A percentile compares a stretch with the other conserved stretches of the same genome.
Evolutionary conservation across 1,284 basidiomycete genomes (phyloP).

Genomic region (Filobasidium uniguttulatum): DNA sequence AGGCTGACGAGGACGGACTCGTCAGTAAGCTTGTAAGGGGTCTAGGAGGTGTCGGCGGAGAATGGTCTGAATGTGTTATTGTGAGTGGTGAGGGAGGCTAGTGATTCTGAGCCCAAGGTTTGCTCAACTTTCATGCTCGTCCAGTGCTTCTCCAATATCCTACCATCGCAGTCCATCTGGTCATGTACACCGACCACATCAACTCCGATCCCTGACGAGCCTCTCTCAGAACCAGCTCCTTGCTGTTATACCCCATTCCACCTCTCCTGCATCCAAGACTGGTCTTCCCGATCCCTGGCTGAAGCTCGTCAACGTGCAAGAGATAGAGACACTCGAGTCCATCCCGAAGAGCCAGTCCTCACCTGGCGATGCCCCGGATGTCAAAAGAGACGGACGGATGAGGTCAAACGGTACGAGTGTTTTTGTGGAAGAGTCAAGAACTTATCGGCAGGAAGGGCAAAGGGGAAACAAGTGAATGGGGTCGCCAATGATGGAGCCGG

Average conservation of each 20-base stretch:
- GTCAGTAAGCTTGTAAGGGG: slow-evolving; percentile 30
- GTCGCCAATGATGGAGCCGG: not conserved
- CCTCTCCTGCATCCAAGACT: slow-evolving; percentile 50
- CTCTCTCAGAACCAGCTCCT: slow-evolving; percentile 47
- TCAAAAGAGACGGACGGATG: slow-evolving; percentile 53
- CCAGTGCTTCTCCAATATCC: slow-evolving; percentile 35
- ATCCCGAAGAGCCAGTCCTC: slow-evolving; percentile 7
- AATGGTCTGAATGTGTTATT: slow-evolving; percentile 35
- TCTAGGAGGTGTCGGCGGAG: slow-evolving; percentile 21
- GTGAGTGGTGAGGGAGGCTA: slow-evolving; percentile 17
- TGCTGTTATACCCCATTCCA: slow-evolving; percentile 37
- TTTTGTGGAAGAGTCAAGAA: slow-evolving; percentile 16
- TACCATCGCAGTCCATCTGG: slow-evolving; percentile 33
- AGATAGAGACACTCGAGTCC: slow-evolving; percentile 43
- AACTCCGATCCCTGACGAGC: slow-evolving; percentile 47
- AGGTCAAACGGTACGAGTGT: slow-evolving; percentile 57
- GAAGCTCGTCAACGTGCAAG: slow-evolving; percentile 39
- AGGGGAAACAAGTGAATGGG: too few species aligned
- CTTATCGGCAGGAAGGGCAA: slow-evolving; percentile 3
- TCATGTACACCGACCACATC: slow-evolving; percentile 44
- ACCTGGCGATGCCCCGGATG: slow-evolving; percentile 76
- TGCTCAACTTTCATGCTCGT: not conserved
- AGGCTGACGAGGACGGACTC: slow-evolving; percentile 31
- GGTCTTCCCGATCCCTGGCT: slow-evolving; percentile 59
- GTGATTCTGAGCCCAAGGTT: not conserved